These are phyloP conservation scores for Colletotrichum orbiculare DNA, from an alignment of 2,329 filamentous ascomycete species.

Conservation along the genomic window DNA sequence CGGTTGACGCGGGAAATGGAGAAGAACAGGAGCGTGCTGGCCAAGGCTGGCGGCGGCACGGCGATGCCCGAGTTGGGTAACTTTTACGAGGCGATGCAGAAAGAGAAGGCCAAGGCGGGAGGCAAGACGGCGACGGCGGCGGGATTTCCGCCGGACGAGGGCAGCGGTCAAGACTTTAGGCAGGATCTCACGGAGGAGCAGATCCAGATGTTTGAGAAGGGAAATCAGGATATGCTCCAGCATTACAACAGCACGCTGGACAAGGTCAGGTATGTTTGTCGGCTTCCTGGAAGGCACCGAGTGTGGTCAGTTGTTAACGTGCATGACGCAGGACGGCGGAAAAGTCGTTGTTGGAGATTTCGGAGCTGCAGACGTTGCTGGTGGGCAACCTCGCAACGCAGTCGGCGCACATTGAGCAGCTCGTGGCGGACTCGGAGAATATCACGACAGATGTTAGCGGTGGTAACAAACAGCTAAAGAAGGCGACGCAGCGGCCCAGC, in stretches of 20 bases:
- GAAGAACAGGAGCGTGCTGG: conserved; percentile 86
- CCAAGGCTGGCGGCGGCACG: conserved; percentile 66
- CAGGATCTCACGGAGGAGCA: conserved; percentile 83
- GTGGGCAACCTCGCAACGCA: conserved; percentile 88
- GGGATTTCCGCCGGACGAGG: conserved; percentile 41
- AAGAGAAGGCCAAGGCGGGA: conserved; percentile 35
- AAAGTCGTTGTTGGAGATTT: conserved; percentile 90
- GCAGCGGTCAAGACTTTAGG: conserved; percentile 34
- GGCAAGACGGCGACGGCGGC: conserved; percentile 38
- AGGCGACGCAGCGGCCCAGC: conserved; percentile 78
- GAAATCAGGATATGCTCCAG: conserved; percentile 91
- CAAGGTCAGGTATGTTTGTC: conserved; percentile 82
- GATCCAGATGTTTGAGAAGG: conserved; percentile 90
- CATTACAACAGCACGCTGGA: conserved; percentile 94
- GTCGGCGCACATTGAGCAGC: conserved; percentile 87
- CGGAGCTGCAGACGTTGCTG: conserved; percentile 89
- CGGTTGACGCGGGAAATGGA: conserved; percentile 86
- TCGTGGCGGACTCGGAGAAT: conserved; percentile 83
- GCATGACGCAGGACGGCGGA: conserved; percentile 77
- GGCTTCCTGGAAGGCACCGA: neutral
- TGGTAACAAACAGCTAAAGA: conserved; percentile 92
- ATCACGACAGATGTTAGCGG: conserved; percentile 88
- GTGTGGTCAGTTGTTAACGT: conserved; percentile 18
- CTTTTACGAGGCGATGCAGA: conserved; percentile 40
- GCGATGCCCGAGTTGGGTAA: conserved; percentile 38